Percentiles rank a stretch among this genome's conserved stretches.
phyloP scores from a whole-genome alignment of 768 basidiomycete genomes.

The Boletus reticulatus region DNA sequence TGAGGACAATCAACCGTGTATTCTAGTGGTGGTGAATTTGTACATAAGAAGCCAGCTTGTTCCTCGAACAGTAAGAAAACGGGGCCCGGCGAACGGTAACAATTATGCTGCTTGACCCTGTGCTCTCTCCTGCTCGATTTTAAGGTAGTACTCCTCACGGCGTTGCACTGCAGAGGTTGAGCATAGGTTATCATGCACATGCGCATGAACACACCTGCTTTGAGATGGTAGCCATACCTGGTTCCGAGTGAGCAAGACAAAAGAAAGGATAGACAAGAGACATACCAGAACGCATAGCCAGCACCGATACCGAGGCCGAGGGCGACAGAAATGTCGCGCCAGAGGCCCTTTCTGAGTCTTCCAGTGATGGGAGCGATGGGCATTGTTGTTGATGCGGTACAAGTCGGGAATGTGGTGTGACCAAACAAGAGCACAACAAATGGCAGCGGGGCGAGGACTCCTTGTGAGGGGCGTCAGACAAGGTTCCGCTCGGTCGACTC shows the following conservation, averaged over 20 bases:
- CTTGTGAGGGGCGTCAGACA: conserved; percentile 16
- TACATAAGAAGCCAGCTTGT: conserved; percentile 10
- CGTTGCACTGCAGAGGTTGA: conserved; percentile 57
- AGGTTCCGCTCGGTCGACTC: conserved; percentile 17
- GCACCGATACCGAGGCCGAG: conserved; percentile 74
- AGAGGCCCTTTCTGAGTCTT: conserved; percentile 89
- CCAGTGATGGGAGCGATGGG: conserved; percentile 90
- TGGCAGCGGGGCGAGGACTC: conserved; percentile 3
- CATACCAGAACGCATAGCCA: conserved; percentile 85
- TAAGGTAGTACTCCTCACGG: conserved; percentile 85
- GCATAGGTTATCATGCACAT: conserved; percentile 6
- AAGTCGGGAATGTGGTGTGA: conserved; percentile 24
- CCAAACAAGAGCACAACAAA: conserved; percentile 36
- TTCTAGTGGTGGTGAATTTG: conserved; percentile 10
- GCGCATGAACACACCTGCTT: conserved; percentile 51
- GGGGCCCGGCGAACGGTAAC: neutral
- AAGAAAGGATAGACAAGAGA: conserved; percentile 15
- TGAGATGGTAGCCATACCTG: conserved; percentile 85
- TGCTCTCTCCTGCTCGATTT: conserved; percentile 62
- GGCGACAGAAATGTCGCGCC: conserved; percentile 75
- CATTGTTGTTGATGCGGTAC: conserved; percentile 47
- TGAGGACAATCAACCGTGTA: conserved; percentile 3
- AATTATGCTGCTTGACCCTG: conserved; percentile 15
- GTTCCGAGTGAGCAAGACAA: conserved; percentile 25
- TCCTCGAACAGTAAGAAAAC: neutral